phyloP scores from a whole-genome alignment of 2,329 filamentous ascomycete genomes.

The Epichloe sp. region DNA sequence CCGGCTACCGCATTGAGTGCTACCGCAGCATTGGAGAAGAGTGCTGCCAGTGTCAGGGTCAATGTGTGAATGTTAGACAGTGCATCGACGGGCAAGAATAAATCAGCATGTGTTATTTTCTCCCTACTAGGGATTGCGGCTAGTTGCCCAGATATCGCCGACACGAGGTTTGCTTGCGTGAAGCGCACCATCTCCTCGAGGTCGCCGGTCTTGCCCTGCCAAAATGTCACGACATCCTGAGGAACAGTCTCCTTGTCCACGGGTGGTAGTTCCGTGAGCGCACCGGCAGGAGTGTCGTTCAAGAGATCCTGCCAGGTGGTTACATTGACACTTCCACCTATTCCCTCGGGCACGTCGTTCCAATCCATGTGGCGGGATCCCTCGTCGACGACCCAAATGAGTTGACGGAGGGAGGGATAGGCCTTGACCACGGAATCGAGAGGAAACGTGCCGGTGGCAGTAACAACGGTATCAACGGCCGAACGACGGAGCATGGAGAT shows the following conservation, averaged over 20 bases:
- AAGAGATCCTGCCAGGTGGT: conserved; percentile 90
- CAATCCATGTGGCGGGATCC: conserved; percentile 90
- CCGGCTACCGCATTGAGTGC: conserved; percentile 82
- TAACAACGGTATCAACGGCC: conserved; percentile 69
- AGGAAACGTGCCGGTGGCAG: conserved; percentile 75
- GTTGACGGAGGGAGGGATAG: conserved; percentile 58
- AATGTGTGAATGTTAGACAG: conserved; percentile 71
- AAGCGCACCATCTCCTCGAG: conserved; percentile 67
- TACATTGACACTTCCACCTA: conserved; percentile 62
- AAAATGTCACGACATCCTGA: conserved; percentile 52
- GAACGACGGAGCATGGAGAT: conserved; percentile 60
- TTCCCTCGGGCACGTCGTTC: conserved; percentile 73
- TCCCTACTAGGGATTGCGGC: conserved; percentile 63
- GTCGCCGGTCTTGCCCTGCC: conserved; percentile 39
- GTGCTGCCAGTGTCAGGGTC: conserved; percentile 63
- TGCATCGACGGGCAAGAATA: conserved; percentile 74
- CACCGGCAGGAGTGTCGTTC: conserved; percentile 48
- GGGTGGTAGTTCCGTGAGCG: conserved; percentile 51
- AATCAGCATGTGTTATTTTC: conserved; percentile 58
- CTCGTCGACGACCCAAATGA: conserved; percentile 88
- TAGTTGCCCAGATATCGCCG: conserved; percentile 69
- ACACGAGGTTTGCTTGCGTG: conserved; percentile 70
- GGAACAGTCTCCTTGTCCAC: conserved; percentile 34
- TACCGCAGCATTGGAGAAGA: conserved; percentile 74
- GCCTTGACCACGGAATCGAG: conserved; percentile 57